A percentile compares a stretch with the other conserved stretches of the same genome.
Conservation (phyloP, 345 rosid genomes). For the Citrus cavaleriei region DNA sequence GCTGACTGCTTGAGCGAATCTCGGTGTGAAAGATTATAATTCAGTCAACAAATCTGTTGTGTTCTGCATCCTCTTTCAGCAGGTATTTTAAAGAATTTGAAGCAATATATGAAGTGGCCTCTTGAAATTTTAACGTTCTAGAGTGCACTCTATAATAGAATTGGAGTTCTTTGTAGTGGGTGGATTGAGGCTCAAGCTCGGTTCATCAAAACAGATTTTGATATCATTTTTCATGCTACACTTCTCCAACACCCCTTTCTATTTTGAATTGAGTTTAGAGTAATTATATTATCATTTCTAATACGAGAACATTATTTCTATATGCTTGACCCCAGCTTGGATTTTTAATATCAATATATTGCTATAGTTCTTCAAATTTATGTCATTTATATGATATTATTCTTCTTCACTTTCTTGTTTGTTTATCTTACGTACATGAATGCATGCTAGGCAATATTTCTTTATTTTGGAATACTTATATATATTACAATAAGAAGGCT, state of each 20-base stretch:
- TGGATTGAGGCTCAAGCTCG: constrained; percentile 2
- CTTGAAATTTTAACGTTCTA: not conserved
- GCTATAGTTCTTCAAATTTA: not conserved
- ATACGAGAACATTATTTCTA: not conserved
- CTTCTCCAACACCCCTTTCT: not conserved
- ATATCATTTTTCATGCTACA: not conserved
- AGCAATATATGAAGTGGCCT: constrained; percentile 6
- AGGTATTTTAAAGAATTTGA: constrained; percentile 7
- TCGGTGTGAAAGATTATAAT: not conserved
- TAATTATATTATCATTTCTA: not conserved
- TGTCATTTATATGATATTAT: not conserved
- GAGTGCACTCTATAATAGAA: constrained; percentile 6
- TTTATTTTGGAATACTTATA: no score
- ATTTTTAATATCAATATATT: not conserved
- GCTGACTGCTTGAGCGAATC: constrained; percentile 5
- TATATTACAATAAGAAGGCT: no score
- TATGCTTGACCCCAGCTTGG: not conserved
- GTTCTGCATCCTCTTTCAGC: constrained; percentile 1
- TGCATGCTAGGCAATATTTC: no score
- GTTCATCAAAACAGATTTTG: constrained; percentile 3
- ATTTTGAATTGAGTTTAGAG: constrained; percentile 2
- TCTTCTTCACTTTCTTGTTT: not conserved
- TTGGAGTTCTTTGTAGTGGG: not conserved
- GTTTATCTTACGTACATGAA: not conserved
- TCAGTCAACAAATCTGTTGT: not conserved